Percentiles rank a stretch among this genome's conserved stretches.
phyloP scores from a whole-genome alignment of 2,329 filamentous ascomycete species.

The Bisporella sp. region DNA sequence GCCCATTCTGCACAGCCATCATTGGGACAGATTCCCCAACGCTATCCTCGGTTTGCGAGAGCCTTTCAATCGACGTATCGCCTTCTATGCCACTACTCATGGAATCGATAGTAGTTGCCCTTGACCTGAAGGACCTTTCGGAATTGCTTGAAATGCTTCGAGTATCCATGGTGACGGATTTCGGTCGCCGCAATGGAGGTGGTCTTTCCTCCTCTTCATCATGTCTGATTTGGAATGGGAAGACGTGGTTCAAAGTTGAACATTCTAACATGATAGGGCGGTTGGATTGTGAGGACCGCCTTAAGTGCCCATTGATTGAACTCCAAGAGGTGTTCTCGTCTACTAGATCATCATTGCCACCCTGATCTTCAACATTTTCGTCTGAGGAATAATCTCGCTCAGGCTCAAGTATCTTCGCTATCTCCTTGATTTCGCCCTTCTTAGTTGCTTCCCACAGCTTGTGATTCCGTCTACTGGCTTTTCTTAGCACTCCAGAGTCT shows the following conservation, averaged over 20 bases:
- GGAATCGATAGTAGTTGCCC: slow-evolving; percentile 71
- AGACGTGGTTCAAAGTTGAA: slow-evolving; percentile 67
- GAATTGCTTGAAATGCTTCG: slow-evolving; percentile 84
- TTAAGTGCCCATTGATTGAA: slow-evolving; percentile 16
- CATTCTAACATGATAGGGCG: not conserved
- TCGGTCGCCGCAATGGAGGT: slow-evolving; percentile 23
- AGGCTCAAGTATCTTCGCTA: slow-evolving; percentile 76
- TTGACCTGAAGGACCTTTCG: slow-evolving; percentile 73
- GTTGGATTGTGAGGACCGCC: slow-evolving; percentile 20
- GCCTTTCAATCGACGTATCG: slow-evolving; percentile 74
- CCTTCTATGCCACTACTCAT: slow-evolving; percentile 69
- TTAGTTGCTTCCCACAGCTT: slow-evolving; percentile 81
- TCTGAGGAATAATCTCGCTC: slow-evolving; percentile 30
- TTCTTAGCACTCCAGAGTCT: slow-evolving; percentile 74
- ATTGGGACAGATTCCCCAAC: slow-evolving; percentile 79
- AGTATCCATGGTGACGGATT: slow-evolving; percentile 80
- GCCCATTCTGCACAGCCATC: slow-evolving; percentile 74
- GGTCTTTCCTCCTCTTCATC: slow-evolving; percentile 32
- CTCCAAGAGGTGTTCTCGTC: slow-evolving; percentile 34
- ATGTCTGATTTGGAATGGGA: slow-evolving; percentile 71
- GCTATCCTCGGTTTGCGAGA: slow-evolving; percentile 63
- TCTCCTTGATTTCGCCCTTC: slow-evolving; percentile 66
- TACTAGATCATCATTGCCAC: slow-evolving; percentile 37
- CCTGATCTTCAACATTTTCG: slow-evolving; percentile 20
- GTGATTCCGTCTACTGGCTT: slow-evolving; percentile 79